Evolutionary conservation across 352 stramenopile genomes (phyloP), one percentile per base, ranked within the genome.

Genomic region (Phytophthora gonapodyides): DNA sequence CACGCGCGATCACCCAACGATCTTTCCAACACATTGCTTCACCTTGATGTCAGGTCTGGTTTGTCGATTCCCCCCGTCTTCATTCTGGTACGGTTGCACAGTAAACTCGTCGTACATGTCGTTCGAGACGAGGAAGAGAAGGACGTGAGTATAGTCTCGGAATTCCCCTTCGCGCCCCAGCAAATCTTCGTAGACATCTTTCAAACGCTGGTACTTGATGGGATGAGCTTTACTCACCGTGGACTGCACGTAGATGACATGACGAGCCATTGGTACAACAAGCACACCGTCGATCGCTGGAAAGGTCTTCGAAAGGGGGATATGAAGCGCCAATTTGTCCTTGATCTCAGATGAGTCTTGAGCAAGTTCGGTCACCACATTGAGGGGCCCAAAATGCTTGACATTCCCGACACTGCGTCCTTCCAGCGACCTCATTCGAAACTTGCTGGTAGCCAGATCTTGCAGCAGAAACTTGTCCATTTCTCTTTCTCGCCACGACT

Each of bases 291-390:
- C 58, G 46, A 69, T 64, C 55, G 53, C 58, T 54, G 68, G 68
- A 61, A 71, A 73, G 9, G 48, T 68, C 50, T 67, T 67, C 58
- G 59, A 76, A n/a, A 72, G 37, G n/a, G 60, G 62, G 21, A 76
- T 63, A 49, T 69, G 61, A 42, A 73, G 34, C 43, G 33, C 33
- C 54, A 69, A 57, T 54, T 72, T 13, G 48, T 63, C 57, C 19
- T 64, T 7, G 34, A 72, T 72, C 48, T 71, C 61, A 35, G 62
- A 63, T 51, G 57, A 48, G 11, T 47, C 42, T 66, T 71, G 51
- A 68, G 68, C 65, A 11, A 62, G 46, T 46, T 57, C 10, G 24
- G 35, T 67, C 19, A 5, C 45, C 41, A 56, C 61, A 40, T 67
- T 69, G 12, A 61, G 40, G 11, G 50, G 50, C 27, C 35, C 36